Percentiles rank a stretch among this genome's conserved stretches.
Conservation (phyloP, 345 rosid species). For the Carallia pectinifolia region DNA sequence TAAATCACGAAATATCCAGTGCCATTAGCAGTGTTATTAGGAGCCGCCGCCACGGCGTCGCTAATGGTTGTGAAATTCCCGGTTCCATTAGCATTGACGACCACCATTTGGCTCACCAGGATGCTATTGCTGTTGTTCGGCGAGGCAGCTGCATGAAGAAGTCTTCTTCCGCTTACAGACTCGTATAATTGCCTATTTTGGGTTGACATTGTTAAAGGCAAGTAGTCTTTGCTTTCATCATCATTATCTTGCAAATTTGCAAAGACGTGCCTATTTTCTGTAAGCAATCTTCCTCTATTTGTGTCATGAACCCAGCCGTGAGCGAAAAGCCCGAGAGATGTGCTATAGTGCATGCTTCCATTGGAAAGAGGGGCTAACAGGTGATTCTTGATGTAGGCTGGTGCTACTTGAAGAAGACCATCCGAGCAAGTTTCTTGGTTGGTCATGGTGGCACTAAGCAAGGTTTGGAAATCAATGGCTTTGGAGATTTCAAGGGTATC, state of each 20-base stretch:
- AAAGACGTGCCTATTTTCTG: constrained; percentile 7
- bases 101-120: constrained; percentile 22
- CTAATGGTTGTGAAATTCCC: constrained; percentile 44
- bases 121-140: not conserved
- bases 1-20: constrained; percentile 43
- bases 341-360: constrained; percentile 21
- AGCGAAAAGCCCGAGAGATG: constrained; percentile 33
- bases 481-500: constrained; percentile 4
- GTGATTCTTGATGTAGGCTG: constrained; percentile 10
- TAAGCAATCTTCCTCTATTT: constrained; percentile 5
- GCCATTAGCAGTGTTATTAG: constrained; percentile 22
- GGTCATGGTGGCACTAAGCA: constrained; percentile 44
- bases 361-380: constrained; percentile 16
- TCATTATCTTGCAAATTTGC: not conserved
- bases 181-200: constrained; percentile 3
- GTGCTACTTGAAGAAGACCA: constrained; percentile 20
- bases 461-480: constrained; percentile 27
- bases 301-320: constrained; percentile 24
- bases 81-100: constrained; percentile 38
- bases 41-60: constrained; percentile 51
- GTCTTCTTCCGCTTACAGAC: constrained; percentile 6
- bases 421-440: constrained; percentile 38
- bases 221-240: not conserved
- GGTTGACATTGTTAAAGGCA: constrained; percentile 1
- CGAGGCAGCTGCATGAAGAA: not conserved